phyloP scores from a whole-genome alignment of 176 grass and related monocot genomes.

The Lolium perenne region DNA sequence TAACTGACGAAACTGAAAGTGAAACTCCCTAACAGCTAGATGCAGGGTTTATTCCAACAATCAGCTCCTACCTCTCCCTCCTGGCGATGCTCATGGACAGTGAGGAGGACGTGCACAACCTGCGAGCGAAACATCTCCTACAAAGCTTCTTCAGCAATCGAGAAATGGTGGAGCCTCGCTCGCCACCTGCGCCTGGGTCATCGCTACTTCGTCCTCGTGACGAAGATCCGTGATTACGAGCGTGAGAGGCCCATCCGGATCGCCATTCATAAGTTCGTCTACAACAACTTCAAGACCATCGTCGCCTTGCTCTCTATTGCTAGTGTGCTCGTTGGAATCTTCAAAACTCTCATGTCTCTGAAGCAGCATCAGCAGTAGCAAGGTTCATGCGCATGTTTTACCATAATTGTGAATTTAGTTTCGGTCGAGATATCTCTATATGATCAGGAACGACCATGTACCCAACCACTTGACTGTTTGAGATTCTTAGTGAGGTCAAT shows the following conservation, averaged over 20 bases:
- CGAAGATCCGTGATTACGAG: background rate
- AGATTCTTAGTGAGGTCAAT: too few relatives aligned
- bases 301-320: background rate
- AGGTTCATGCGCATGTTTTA: too few relatives aligned
- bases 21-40: too few relatives aligned
- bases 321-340: background rate
- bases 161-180: background rate
- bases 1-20: too few relatives aligned
- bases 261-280: background rate
- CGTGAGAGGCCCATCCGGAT: background rate
- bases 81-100: conserved; percentile 1
- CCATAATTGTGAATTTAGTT: too few relatives aligned
- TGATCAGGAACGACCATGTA: too few relatives aligned
- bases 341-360: background rate
- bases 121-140: background rate
- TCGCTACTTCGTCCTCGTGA: background rate
- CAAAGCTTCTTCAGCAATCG: background rate
- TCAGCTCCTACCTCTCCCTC: conserved; percentile 12
- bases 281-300: background rate
- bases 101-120: background rate
- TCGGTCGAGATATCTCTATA: too few relatives aligned
- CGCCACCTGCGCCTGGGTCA: background rate
- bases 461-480: too few relatives aligned
- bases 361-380: background rate
- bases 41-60: too few relatives aligned